These are phyloP conservation scores for Candida albicans DNA, from an alignment of 1,139 yeast species.

Conservation along the genomic window DNA sequence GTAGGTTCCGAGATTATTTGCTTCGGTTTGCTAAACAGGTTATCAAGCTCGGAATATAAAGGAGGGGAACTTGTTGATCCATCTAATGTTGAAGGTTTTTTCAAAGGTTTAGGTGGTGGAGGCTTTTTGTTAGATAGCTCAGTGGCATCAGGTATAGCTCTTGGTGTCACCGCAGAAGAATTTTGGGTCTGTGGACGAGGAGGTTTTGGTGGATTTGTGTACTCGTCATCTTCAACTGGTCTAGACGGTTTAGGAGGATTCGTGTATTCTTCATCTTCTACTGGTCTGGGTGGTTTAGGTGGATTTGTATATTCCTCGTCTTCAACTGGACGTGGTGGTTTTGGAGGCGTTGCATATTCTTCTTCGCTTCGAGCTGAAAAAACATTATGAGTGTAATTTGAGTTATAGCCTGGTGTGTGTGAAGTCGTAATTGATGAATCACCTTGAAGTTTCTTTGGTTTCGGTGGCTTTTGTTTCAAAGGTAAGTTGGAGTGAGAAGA, in stretches of 20 bases:
- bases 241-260: slow-evolving; percentile 10
- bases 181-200: not conserved
- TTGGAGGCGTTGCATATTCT: too few species aligned
- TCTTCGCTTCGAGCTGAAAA: too few species aligned
- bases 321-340: too few species aligned
- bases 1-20: slow-evolving; percentile 10
- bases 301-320: slow-evolving; percentile 14
- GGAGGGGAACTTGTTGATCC: slow-evolving; percentile 24
- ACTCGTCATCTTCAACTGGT: slow-evolving; percentile 7
- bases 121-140: slow-evolving; percentile 20
- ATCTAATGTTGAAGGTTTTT: slow-evolving; percentile 23
- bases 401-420: not conserved
- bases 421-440: not conserved
- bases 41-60: slow-evolving; percentile 20
- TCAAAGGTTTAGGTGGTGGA: slow-evolving; percentile 44
- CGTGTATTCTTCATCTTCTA: slow-evolving; percentile 4
- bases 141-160: slow-evolving; percentile 1
- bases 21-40: not conserved
- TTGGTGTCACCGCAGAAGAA: not conserved
- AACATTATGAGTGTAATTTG: slow-evolving; percentile 1
- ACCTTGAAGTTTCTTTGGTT: slow-evolving; percentile 13
- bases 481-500: slow-evolving; percentile 2
- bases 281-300: slow-evolving; percentile 13
- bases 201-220: slow-evolving; percentile 14
- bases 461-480: slow-evolving; percentile 11